Evolutionary conservation across 2,329 filamentous ascomycete genomes (phyloP).

Genomic region (Macrophomina pseudophaseolina): DNA sequence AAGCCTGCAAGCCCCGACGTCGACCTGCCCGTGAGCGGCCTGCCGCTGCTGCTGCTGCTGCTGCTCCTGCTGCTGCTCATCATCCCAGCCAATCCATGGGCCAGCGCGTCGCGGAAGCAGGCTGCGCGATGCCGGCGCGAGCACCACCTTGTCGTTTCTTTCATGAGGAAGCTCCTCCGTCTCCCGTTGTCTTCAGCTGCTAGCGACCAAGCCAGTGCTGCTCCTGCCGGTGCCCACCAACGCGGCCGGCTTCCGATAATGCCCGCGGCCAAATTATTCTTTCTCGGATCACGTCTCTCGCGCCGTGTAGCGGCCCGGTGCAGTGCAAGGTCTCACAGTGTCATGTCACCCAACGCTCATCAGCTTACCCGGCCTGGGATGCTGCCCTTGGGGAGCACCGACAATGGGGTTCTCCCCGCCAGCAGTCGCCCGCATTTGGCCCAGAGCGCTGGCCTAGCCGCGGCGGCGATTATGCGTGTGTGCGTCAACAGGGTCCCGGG

Average conservation of each 20-base stretch:
- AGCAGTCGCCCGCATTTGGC: background rate
- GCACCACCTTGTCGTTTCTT: background rate
- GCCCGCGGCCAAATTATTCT: background rate
- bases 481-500: background rate
- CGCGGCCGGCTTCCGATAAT: background rate
- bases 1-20: slow-evolving; percentile 3
- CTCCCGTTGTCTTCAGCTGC: background rate
- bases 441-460: background rate
- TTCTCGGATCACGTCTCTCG: background rate
- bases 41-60: background rate
- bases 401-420: slow-evolving; percentile 19
- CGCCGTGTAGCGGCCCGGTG: slow-evolving; percentile 18
- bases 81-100: slow-evolving; percentile 10
- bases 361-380: background rate
- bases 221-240: background rate
- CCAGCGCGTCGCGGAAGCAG: slow-evolving; percentile 9
- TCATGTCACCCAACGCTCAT: slow-evolving; percentile 8
- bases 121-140: slow-evolving; percentile 20
- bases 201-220: background rate
- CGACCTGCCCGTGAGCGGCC: slow-evolving; percentile 8
- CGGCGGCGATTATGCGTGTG: background rate
- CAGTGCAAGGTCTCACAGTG: slow-evolving; percentile 5
- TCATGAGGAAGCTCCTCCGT: slow-evolving; percentile 9
- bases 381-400: background rate
- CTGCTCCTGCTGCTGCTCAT: slow-evolving; percentile 2